Conservation (phyloP, 2,329 filamentous ascomycete species). For the Sordariomycetes sp. region DNA sequence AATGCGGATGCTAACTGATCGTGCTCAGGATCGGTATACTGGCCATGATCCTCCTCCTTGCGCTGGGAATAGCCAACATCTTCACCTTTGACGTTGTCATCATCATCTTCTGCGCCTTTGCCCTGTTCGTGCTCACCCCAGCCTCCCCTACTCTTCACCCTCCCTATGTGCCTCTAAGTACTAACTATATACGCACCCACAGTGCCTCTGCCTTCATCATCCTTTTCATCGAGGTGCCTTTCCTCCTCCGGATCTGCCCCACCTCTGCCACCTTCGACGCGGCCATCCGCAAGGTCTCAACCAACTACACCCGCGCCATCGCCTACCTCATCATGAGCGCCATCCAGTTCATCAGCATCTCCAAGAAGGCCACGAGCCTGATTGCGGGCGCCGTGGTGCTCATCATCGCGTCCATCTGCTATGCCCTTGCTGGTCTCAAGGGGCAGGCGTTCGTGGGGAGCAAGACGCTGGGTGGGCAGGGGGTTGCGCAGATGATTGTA, state of each 20-base stretch:
- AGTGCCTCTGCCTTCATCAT: constrained; percentile 62
- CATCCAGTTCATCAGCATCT: constrained; percentile 73
- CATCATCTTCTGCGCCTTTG: constrained; percentile 38
- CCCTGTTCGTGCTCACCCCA: constrained; percentile 31
- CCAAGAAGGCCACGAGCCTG: constrained; percentile 52
- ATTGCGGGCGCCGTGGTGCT: constrained; percentile 80
- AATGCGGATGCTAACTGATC: neutral
- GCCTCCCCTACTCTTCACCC: neutral
- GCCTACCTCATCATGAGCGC: constrained; percentile 73
- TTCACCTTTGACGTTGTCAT: constrained; percentile 37
- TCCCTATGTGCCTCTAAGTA: neutral
- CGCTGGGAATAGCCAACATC: constrained; percentile 55
- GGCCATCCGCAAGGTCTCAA: constrained; percentile 83
- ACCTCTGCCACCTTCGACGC: constrained; percentile 81
- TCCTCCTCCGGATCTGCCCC: constrained; percentile 93
- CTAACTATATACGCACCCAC: neutral
- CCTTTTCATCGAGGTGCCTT: constrained; percentile 79
- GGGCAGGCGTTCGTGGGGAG: constrained; percentile 80
- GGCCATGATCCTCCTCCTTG: constrained; percentile 58
- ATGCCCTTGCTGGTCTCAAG: constrained; percentile 65
- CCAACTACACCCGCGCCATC: constrained; percentile 90
- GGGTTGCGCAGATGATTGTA: constrained; percentile 96
- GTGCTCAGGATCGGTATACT: constrained; percentile 50
- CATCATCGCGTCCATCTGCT: constrained; percentile 65
- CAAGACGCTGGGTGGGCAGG: constrained; percentile 90